These are phyloP conservation scores for Neoconidiobolus thromboides DNA, from an alignment of 371 early-diverging fungal genomes.

Conservation along the genomic window DNA sequence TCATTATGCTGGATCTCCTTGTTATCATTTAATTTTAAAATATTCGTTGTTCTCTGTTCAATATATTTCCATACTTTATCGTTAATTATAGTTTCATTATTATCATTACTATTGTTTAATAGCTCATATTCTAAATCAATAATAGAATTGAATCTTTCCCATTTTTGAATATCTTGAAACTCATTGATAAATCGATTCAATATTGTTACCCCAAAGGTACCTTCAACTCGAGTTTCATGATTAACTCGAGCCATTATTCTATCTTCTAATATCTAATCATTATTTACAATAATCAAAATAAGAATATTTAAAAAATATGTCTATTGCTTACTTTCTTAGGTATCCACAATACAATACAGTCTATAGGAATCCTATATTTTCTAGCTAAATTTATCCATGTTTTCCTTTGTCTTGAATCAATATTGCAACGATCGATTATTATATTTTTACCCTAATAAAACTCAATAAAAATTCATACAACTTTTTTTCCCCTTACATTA, in stretches of 20 bases:
- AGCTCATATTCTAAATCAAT: too few relatives aligned
- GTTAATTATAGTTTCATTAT: too few relatives aligned
- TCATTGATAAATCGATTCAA: not conserved
- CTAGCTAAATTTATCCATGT: not conserved
- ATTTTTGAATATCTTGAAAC: too few relatives aligned
- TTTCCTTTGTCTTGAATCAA: not conserved
- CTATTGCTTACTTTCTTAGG: not conserved
- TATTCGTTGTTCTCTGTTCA: too few relatives aligned
- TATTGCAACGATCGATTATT: not conserved
- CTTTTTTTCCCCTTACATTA: not conserved
- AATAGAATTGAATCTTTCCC: too few relatives aligned
- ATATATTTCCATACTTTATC: too few relatives aligned
- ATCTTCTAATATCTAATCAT: not conserved
- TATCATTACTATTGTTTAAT: too few relatives aligned
- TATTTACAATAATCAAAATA: not conserved
- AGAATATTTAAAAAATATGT: not conserved
- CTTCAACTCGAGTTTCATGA: not conserved
- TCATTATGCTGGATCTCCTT: too few relatives aligned
- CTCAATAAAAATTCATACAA: not conserved
- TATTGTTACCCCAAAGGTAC: not conserved
- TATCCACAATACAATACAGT: not conserved
- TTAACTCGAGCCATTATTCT: not conserved
- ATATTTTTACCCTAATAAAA: not conserved
- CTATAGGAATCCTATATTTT: not conserved
- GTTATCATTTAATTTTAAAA: too few relatives aligned